Conservation (phyloP, 495 filamentous ascomycete species). For the Penicillium longicatenatum region DNA sequence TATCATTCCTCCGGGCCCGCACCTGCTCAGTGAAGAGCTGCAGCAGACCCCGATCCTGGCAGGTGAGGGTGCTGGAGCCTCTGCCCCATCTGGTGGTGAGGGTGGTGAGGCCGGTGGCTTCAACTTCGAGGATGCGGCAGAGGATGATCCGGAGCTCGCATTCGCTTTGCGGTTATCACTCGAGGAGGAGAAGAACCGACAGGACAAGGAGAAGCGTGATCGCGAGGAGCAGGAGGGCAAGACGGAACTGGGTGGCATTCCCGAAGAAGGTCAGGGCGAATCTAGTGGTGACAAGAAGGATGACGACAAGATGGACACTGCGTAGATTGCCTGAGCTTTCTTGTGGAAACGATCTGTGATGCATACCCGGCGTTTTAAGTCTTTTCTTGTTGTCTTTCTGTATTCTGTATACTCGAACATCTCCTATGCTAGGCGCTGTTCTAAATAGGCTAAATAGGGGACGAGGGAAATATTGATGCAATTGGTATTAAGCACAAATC, state of each 20-base stretch:
- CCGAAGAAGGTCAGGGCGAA: conserved; percentile 80
- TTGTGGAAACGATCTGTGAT: conserved; percentile 35
- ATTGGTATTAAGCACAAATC: conserved; percentile 29
- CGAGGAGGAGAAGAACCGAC: conserved; percentile 94
- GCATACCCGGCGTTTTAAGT: conserved; percentile 50
- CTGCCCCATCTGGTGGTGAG: conserved; percentile 52
- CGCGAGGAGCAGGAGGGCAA: conserved; percentile 72
- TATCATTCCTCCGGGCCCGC: conserved; percentile 86
- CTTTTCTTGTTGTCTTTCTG: conserved; percentile 17
- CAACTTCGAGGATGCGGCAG: conserved; percentile 54
- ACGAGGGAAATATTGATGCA: conserved; percentile 24
- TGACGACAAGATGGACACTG: conserved; percentile 81
- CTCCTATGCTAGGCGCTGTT: conserved; percentile 15
- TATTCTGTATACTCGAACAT: conserved; percentile 32
- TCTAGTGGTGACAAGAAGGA: conserved; percentile 62
- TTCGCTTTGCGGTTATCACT: conserved; percentile 96
- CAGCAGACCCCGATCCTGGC: conserved; percentile 87
- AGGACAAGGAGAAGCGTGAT: conserved; percentile 80
- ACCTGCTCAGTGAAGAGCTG: conserved; percentile 90
- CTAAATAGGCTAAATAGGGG: conserved; percentile 5
- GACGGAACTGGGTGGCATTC: conserved; percentile 72
- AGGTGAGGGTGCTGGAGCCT: conserved; percentile 64
- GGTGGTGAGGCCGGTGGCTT: conserved; percentile 74
- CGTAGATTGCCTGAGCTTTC: conserved; percentile 27
- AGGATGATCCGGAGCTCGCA: conserved; percentile 87